These are phyloP conservation scores for Keithomyces neogunnii DNA, from an alignment of 2,329 filamentous ascomycete species.

Conservation along the genomic window DNA sequence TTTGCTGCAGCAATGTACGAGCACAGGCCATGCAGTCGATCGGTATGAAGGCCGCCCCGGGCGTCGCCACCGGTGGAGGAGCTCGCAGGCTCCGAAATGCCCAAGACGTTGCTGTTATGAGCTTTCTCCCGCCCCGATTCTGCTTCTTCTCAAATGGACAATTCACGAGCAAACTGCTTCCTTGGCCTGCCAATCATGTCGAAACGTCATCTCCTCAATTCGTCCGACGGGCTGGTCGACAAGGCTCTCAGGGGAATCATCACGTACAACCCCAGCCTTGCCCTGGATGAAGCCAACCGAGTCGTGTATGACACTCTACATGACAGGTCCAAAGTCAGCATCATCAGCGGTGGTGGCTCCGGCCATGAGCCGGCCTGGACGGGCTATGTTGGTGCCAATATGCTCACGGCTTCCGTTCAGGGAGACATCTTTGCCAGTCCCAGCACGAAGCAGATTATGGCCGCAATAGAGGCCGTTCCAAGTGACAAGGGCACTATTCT, in stretches of 20 bases:
- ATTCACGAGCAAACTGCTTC: neutral
- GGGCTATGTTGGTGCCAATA: slow-evolving; percentile 53
- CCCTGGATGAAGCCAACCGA: slow-evolving; percentile 40
- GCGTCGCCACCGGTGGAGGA: neutral
- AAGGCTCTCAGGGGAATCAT: slow-evolving; percentile 43
- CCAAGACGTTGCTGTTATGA: neutral
- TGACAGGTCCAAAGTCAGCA: slow-evolving; percentile 34
- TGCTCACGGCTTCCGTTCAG: slow-evolving; percentile 52
- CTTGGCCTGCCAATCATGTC: slow-evolving; percentile 31
- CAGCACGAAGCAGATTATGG: slow-evolving; percentile 53
- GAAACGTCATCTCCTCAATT: slow-evolving; percentile 43
- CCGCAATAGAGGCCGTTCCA: slow-evolving; percentile 47
- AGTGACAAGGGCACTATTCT: slow-evolving; percentile 48
- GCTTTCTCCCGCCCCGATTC: slow-evolving; percentile 2
- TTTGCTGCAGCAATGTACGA: slow-evolving; percentile 1
- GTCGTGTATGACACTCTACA: slow-evolving; percentile 41
- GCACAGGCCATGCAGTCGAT: neutral
- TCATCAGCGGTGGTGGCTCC: slow-evolving; percentile 48
- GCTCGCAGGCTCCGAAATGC: neutral
- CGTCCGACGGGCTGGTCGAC: slow-evolving; percentile 43
- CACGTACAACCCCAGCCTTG: slow-evolving; percentile 42
- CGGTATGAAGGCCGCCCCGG: neutral
- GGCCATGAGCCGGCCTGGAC: slow-evolving; percentile 56
- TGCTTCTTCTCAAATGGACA: neutral
- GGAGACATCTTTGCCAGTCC: slow-evolving; percentile 58